A percentile compares a stretch with the other conserved stretches of the same genome.
Evolutionary conservation across 1,284 basidiomycete genomes (phyloP).

Genomic region (Heterobasidion parviporum): DNA sequence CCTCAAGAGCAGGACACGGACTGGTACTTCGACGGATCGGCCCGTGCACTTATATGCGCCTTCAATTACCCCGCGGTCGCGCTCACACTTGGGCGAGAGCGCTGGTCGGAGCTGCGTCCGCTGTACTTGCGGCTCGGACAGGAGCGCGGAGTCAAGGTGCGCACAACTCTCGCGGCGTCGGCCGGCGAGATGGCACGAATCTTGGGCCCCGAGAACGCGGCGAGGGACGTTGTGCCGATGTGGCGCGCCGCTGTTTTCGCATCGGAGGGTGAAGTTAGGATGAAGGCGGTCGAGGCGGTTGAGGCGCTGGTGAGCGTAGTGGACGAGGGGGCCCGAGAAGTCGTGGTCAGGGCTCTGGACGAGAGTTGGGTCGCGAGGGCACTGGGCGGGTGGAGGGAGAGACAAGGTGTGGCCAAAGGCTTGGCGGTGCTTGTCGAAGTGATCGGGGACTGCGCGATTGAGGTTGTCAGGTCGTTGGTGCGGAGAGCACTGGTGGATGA

Average conservation of each 20-base stretch:
- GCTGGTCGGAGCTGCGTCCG: conserved; percentile 75
- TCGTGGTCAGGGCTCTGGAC: conserved; percentile 50
- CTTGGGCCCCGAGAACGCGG: conserved; percentile 64
- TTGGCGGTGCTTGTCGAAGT: not conserved
- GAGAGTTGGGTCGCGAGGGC: conserved; percentile 16
- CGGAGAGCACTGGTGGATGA: conserved; percentile 66
- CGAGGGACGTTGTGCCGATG: conserved; percentile 64
- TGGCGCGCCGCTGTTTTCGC: conserved; percentile 60
- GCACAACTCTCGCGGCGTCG: conserved; percentile 77
- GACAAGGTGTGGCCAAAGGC: conserved; percentile 2
- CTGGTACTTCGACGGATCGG: conserved; percentile 37
- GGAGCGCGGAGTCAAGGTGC: conserved; percentile 55
- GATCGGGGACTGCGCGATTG: conserved; percentile 16
- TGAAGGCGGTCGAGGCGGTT: conserved; percentile 60
- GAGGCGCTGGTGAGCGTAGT: conserved; percentile 52
- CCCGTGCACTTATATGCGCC: conserved; percentile 81
- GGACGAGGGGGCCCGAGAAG: conserved; percentile 52
- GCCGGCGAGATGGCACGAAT: conserved; percentile 88
- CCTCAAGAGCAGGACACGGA: conserved; percentile 11
- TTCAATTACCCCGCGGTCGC: conserved; percentile 95
- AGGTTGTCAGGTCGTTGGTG: conserved; percentile 39
- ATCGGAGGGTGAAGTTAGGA: conserved; percentile 63
- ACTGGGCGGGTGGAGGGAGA: conserved; percentile 18
- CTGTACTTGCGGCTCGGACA: conserved; percentile 62
- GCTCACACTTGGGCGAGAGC: conserved; percentile 68